Percentiles rank a stretch among this genome's conserved stretches.
These are phyloP conservation scores for Parathielavia hyrcaniae DNA, from an alignment of 495 filamentous ascomycete genomes.

Conservation along the genomic window DNA sequence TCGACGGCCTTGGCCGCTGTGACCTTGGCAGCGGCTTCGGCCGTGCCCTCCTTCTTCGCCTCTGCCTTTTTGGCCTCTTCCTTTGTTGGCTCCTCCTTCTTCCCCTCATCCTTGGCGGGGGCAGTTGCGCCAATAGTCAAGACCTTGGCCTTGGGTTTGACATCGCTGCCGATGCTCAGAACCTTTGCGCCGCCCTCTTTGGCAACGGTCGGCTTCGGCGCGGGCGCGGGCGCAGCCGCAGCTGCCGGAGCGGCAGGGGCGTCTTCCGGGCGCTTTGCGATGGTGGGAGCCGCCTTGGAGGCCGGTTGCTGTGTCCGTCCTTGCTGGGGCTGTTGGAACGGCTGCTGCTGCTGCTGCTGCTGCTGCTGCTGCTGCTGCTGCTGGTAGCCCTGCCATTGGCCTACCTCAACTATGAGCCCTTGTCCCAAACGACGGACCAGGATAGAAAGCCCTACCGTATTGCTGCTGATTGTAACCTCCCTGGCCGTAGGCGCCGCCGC, in stretches of 20 bases:
- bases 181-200: conserved; percentile 48
- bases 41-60: conserved; percentile 37
- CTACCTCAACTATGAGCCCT: conserved; percentile 34
- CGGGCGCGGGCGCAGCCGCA: conserved; percentile 38
- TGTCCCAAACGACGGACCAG: conserved; percentile 21
- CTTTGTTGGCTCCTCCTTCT: conserved; percentile 38
- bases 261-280: conserved; percentile 57
- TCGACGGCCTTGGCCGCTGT: conserved; percentile 65
- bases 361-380: conserved; percentile 33
- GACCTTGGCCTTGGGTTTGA: conserved; percentile 59
- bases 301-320: conserved; percentile 36
- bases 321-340: conserved; percentile 50
- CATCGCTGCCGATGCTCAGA: conserved; percentile 44
- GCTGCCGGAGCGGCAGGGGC: conserved; percentile 39
- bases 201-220: conserved; percentile 44
- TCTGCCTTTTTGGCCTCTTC: conserved; percentile 43
- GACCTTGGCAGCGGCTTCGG: conserved; percentile 55
- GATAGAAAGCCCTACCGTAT: conserved; percentile 43
- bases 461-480: conserved; percentile 54
- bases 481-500: conserved; percentile 24
- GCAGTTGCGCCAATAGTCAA: conserved; percentile 57
- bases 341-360: conserved; percentile 49
- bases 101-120: conserved; percentile 31
- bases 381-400: conserved; percentile 38
- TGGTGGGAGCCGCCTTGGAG: conserved; percentile 54